Evolutionary conservation across 2,329 filamentous ascomycete species (phyloP).

Genomic region (Fusarium praegraminearum): DNA sequence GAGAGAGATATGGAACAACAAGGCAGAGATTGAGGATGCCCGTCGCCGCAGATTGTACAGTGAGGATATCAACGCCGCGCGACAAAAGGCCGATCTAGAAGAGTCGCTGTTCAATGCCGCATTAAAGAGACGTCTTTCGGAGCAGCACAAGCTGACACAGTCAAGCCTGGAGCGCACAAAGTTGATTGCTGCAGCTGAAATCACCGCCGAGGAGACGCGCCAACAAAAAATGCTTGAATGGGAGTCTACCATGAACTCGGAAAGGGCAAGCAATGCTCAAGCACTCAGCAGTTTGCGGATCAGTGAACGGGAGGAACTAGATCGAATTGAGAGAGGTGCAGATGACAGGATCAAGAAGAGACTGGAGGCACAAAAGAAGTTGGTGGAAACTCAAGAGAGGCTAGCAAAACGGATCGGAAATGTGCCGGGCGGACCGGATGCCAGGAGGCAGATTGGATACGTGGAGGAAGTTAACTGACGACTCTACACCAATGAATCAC

Average conservation of each 20-base stretch:
- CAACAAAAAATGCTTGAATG: conserved; percentile 62
- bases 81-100: conserved; percentile 61
- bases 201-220: conserved; percentile 58
- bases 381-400: conserved; percentile 62
- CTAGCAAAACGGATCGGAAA: conserved; percentile 60
- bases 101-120: conserved; percentile 54
- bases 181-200: conserved; percentile 60
- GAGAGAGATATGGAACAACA: conserved; percentile 61
- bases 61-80: conserved; percentile 59
- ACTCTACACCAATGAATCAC: conserved; percentile 2
- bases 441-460: conserved; percentile 66
- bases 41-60: conserved; percentile 60
- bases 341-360: conserved; percentile 60
- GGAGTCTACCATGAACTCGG: conserved; percentile 60
- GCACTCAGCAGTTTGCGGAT: conserved; percentile 63
- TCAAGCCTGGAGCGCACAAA: conserved; percentile 59
- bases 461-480: conserved; percentile 63
- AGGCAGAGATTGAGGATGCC: conserved; percentile 64
- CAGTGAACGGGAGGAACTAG: conserved; percentile 64
- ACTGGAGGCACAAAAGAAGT: conserved; percentile 63
- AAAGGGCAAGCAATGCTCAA: conserved; percentile 62
- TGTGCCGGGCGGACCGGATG: conserved; percentile 41
- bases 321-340: conserved; percentile 60
- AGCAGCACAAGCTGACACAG: conserved; percentile 62
- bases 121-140: conserved; percentile 54